Conservation (phyloP, 1,284 basidiomycete species). For the Cerioporus squamosus region DNA sequence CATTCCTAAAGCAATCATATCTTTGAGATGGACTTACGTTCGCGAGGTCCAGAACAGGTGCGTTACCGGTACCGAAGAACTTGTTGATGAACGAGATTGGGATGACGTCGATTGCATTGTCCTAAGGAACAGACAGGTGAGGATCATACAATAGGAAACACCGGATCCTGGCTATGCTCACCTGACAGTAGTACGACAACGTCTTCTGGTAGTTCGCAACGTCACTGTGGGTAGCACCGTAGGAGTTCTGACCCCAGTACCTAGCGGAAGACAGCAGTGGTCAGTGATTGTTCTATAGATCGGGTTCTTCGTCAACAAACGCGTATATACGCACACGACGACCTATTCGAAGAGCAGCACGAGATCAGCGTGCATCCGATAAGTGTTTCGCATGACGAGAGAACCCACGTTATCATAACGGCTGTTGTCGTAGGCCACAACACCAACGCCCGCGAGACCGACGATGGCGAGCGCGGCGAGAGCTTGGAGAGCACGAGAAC, state of each 20-base stretch:
- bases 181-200: constrained; percentile 61
- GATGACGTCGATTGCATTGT: constrained; percentile 64
- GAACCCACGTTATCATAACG: constrained; percentile 62
- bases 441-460: constrained; percentile 15
- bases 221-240: constrained; percentile 57
- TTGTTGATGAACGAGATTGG: constrained; percentile 65
- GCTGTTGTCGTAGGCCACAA: constrained; percentile 49
- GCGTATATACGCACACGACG: constrained; percentile 11
- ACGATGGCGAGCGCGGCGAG: constrained; percentile 17
- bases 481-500: constrained; percentile 16
- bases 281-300: constrained; percentile 3
- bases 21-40: constrained; percentile 44
- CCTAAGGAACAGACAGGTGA: constrained; percentile 37
- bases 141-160: neutral
- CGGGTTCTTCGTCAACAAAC: neutral
- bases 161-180: constrained; percentile 19
- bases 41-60: constrained; percentile 64
- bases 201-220: constrained; percentile 59
- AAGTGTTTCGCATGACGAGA: neutral
- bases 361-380: constrained; percentile 4
- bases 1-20: no score
- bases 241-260: constrained; percentile 74
- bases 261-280: constrained; percentile 34
- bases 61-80: constrained; percentile 60
- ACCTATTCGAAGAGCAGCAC: constrained; percentile 1